Evolutionary conservation across 2,329 filamentous ascomycete genomes (phyloP), one percentile per base, ranked within the genome.

Genomic region (Talaromyces sp.): DNA sequence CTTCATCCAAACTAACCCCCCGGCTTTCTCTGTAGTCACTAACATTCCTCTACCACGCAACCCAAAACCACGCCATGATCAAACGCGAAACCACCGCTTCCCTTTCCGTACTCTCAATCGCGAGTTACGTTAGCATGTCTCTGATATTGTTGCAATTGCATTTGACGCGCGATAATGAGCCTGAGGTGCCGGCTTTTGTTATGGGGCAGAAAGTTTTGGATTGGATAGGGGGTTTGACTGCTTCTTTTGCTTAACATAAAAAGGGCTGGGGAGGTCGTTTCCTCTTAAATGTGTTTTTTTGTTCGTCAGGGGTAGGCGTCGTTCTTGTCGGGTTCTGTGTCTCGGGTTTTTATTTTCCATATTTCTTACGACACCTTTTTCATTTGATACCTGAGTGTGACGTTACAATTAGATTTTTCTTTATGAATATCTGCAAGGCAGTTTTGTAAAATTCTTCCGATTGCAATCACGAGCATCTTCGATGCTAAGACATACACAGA

Each of bases 1-100:
- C 25, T 33, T 3, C 33, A 6, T 10, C 10, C 8, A n/a, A 37
- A 53, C 22, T 35, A 33, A 45, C 45, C 22, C 51, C 19, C 43
- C 19, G 25, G 8, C 3, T 36, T 17, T 13, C 21, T 22, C 3
- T 48, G 7, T 31, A 88, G 85, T 88, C 85, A 41, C 76, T 91
- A 40, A 91, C 89, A 1, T 81, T 87, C 56, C 80, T 87, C 64
- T 91, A 92, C 73, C 88, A 91, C 70, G 79, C 88, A 61, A 89
- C 87, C 13, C 87, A 91, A 72, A 86, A 88, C 65, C 88, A 88
- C 68, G 88, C 90, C 69, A 89, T 86, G 67, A 91, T 91, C 65
- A 84, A 86, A 67, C 89, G 89, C 67, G 88, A 91, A 75, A 91
- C 88, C 1, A 85, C 85, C 48, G 87, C 87, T 9, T 89, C 87